Percentiles rank a stretch among this genome's conserved stretches.
Conservation (phyloP, 129 eudicot species). For the Saposhnikovia divaricata region DNA sequence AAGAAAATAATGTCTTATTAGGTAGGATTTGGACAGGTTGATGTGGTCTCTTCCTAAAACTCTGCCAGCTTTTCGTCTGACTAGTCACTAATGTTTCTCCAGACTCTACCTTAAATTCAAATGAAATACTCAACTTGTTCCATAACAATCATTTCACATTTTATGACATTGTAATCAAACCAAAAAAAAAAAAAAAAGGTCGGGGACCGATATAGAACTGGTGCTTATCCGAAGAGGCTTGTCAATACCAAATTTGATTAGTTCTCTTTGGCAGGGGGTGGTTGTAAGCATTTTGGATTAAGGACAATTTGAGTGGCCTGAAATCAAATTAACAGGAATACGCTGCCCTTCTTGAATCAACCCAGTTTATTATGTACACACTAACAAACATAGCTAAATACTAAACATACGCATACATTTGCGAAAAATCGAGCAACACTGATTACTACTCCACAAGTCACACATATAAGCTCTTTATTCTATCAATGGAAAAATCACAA, state of each 20-base stretch:
- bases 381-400: too few relatives aligned
- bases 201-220: conserved; percentile 31
- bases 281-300: background rate
- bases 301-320: background rate
- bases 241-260: background rate
- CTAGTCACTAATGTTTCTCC: background rate
- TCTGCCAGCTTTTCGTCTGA: conserved; percentile 1
- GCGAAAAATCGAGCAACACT: too few relatives aligned
- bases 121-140: background rate
- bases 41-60: background rate
- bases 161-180: background rate
- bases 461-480: background rate
- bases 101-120: background rate
- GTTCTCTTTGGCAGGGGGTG: background rate
- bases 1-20: background rate
- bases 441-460: too few relatives aligned
- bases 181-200: conserved; percentile 5
- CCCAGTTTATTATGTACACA: too few relatives aligned
- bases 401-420: too few relatives aligned
- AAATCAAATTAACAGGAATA: background rate
- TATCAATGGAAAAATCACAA: background rate
- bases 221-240: background rate
- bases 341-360: too few relatives aligned
- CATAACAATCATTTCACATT: background rate
- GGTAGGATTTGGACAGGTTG: background rate